Base-by-base conservation (phyloP, 2,329 filamentous ascomycete species). In the Colletotrichum melonis region DNA sequence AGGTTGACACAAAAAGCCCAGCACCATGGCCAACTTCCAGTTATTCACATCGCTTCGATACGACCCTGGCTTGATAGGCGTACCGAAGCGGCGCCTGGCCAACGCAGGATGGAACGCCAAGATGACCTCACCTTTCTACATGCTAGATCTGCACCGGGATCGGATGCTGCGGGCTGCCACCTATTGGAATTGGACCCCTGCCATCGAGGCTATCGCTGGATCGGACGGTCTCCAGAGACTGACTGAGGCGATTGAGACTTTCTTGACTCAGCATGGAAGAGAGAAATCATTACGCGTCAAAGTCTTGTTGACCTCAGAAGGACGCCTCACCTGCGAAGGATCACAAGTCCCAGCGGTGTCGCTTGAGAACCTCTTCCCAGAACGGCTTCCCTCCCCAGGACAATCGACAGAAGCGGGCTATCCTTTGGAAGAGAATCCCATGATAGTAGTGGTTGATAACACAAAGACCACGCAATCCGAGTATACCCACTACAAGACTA, bases 401-500 rank as follows among this genome's bases (percentile, higher is more conserved):
- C 74, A 76, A 11, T 73, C 76, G 3, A 72, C 69, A 74, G 77
- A 71, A 3, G 79, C 80, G 14, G 77, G 79, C 1, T 75, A 68
- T 11, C 81, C 78, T 11, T 69, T 74, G 1, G 79, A 77, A 30
- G 72, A 77, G n/a, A 78, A 81, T 0, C 78, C 78, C 1, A 89
- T 84, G 73, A 81, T 84, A 2, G 80, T 91, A 2, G 72, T 86
- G 1, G 71, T 89, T 3, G 88, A 91, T 76, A 67, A 70, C 11
- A 70, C 75, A n/a, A 67, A 67, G n/a, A 88, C 86, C 0, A 49
- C 76, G 8, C 81, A 82, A 54, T 90, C 89, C 1, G 88, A 90
- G n/a, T 93, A 92, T 79, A 98, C 95, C 0, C 91, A 92, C 71
- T 94, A 93, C 85, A 98, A 99, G 82, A 98, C 96, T 0, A 97